Evolutionary conservation across 495 filamentous ascomycete genomes (phyloP), one percentile per base, ranked within the genome.

Genomic region (Bryoglossum gracile): DNA sequence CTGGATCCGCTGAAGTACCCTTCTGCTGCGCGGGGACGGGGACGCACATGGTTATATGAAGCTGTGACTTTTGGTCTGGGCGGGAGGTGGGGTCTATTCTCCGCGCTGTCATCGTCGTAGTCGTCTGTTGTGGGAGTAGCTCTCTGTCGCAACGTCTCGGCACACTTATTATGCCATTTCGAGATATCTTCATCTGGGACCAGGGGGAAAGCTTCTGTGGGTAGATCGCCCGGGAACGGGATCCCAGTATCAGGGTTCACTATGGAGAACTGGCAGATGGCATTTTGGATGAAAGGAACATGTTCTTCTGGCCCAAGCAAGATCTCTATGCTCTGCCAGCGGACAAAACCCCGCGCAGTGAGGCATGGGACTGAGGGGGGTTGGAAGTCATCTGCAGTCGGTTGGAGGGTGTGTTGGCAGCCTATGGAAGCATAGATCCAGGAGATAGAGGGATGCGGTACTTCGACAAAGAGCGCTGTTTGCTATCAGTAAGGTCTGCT

Each of bases 241-340:
- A 73, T 63, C 0, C 82, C 81, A 2, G 81, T 86, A 34, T 80
- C 76, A 0, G 88, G 84, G 61, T 91, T 75, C 40, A 72, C 70
- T 34, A 98, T 76, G 42, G 77, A 76, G 73, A 87, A 95, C 33
- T 84, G 70, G 26, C 69, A 73, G 8, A 94, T 82, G 0, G 94
- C 88, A 55, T 78, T 82, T 57, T 90, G 89, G 6, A 98, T 61
- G 54, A 87, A 90, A 1, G 80, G 79, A 1, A 84, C 84, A 68
- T 97, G 91, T 58, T 91, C 86, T 52, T 88, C 82, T 2, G 94
- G 92, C 44, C 83, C 86, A 10, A 97, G 76, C 24, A 97, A 72
- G 23, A 94, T 68, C 66, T 97, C 89, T 13, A 98, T 89, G 2
- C 86, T 86, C 72, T 96, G 87, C 90, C 91, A 98, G 59, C 83